Base-by-base conservation (phyloP, 345 rosid species). In the Reutealis trisperma region DNA sequence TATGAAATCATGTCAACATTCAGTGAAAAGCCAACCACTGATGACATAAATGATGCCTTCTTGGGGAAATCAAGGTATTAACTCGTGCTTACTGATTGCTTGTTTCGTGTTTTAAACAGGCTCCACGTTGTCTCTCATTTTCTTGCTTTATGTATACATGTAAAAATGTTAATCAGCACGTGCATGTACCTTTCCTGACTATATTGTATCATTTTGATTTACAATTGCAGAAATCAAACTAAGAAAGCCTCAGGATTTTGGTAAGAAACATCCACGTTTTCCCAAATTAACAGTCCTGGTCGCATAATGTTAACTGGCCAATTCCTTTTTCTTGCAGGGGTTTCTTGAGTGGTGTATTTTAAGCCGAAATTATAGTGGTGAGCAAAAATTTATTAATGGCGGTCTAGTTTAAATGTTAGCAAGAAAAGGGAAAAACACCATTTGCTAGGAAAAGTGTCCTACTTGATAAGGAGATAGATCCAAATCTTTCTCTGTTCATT, bases 1-100 rank as follows among this genome's bases (percentile, higher is more conserved):
- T 94, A 94, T 37, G 71, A 81, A 12, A 55, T 90, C 77, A 74
- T 94, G 67, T 85, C 92, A 41, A 79, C 90, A 1, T 91, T 88
- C 84, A 54, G 82, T 32, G 85, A 84, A 71, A 87, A 82, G 80
- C 98, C 99, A 49, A 87, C 76, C 69, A 76, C 77, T 13, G 94
- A 94, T 73, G 91, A 94, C 78, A 78, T 93, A 62, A 91, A 94
- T 15, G 85, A 93, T 76, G 93, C 95, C 51, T 94, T 93, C 91
- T 37, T 86, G 13, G 95, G 95, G 25, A 89, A 80, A 80, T 81
- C 93, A 19, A 82, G 88, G 97, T 89, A 85, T 1, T 27, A 27
- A 49, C 51, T 41, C 22, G 18, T 71, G 27, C 71, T 47, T 54
- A 14, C 34, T 59, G 22, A 32, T 24, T 9, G 1, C 62, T 2